Conservation (phyloP, 805 yeast species). For the Suhomyces canberraensis region DNA sequence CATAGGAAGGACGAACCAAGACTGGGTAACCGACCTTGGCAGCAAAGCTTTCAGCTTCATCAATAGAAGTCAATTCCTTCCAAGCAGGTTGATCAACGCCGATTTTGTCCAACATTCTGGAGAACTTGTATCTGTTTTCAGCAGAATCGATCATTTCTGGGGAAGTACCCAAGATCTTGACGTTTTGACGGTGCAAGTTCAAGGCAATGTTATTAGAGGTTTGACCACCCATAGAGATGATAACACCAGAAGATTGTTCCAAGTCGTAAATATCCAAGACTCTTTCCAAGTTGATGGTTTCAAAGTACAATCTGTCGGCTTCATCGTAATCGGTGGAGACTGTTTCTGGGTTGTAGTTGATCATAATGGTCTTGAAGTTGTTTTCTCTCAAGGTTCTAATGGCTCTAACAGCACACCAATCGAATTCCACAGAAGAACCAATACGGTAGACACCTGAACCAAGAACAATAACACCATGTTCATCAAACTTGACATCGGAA, state of each 20-base stretch:
- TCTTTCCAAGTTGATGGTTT: constrained; percentile 90
- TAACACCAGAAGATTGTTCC: constrained; percentile 87
- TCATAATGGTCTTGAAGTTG: constrained; percentile 90
- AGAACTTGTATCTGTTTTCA: constrained; percentile 95
- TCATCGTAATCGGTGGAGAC: constrained; percentile 99
- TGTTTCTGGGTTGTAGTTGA: constrained; percentile 97
- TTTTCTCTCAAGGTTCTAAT: constrained; percentile 87
- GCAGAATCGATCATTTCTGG: constrained; percentile 99
- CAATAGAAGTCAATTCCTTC: constrained; percentile 93
- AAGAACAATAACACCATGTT: constrained; percentile 90
- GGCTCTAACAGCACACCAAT: constrained; percentile 99
- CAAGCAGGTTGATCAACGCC: constrained; percentile 99
- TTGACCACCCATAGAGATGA: constrained; percentile 98
- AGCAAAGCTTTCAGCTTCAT: constrained; percentile 91
- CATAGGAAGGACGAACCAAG: constrained; percentile 95
- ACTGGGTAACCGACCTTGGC: constrained; percentile 91
- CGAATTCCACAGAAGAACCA: constrained; percentile 98
- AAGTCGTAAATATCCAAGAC: constrained; percentile 92
- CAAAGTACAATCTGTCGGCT: constrained; percentile 94
- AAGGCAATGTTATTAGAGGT: constrained; percentile 95
- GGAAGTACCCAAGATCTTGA: constrained; percentile 92
- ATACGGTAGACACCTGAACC: constrained; percentile 99
- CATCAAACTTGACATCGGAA: constrained; percentile 84
- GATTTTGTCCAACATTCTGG: constrained; percentile 92
- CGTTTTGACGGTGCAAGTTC: constrained; percentile 88